Evolutionary conservation across 2,329 filamentous ascomycete genomes (phyloP), one percentile per base, ranked within the genome.

Genomic region (Penicillium sp.): DNA sequence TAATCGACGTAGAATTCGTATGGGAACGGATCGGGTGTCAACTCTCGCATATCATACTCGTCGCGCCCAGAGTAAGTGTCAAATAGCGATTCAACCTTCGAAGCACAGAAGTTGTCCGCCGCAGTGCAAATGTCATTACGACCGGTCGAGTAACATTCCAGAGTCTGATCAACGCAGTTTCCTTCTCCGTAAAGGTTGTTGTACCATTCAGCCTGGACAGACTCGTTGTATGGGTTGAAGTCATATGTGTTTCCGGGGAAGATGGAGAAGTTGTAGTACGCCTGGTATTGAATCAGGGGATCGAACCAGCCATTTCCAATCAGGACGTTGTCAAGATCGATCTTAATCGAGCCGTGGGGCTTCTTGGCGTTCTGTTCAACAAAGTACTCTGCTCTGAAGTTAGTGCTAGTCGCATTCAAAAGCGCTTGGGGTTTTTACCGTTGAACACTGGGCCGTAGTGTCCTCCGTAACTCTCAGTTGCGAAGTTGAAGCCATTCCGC

Each of bases 401-500:
- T 12, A 50, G 48, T 17, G 5, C 15, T 4, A 3, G 8, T 29
- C 2, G n/a, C 8, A 0, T 40, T 4, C 8, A 12, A 3, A 8
- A 3, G 2, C 4, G 9, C 13, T 21, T 17, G 8, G n/a, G 21
- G 13, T 33, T 7, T 7, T 25, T 25, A 52, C 50, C 38, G 12
- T 52, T 52, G 19, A 52, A 52, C 2, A 52, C 19, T 6, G 50
- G 50, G 13, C 50, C 50, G 15, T 52, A 52, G 8, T 52, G 50
- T 3, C 50, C 50, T 3, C 50, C 50, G 12, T 52, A 52, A 5
- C 50, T 52, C 17, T 52, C 50, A 6, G 50, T 52, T 2, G 50
- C 50, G 29, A 52, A 84, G 65, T 81, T 79, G 64, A 86, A 82
- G 0, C 78, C 80, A 43, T 79, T 74, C 21, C 79, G 72, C 0